Evolutionary conservation across 768 basidiomycete species (phyloP).

Genomic region (Termitomyces sp.): DNA sequence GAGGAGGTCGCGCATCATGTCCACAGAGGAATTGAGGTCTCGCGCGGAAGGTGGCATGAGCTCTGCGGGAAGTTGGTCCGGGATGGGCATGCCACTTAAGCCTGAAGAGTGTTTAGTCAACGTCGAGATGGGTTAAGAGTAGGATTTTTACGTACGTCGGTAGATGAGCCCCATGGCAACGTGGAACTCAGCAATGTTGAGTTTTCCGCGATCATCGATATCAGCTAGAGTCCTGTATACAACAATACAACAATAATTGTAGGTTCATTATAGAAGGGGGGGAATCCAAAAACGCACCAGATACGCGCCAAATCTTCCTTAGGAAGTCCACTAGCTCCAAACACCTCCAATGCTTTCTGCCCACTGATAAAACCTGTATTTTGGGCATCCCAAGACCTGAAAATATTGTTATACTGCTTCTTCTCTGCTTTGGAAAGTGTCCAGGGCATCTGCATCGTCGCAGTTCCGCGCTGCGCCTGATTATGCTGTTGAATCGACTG

Average conservation of each 20-base stretch:
- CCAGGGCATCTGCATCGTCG: constrained; percentile 77
- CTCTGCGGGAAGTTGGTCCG: constrained; percentile 81
- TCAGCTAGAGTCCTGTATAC: constrained; percentile 81
- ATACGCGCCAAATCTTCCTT: constrained; percentile 90
- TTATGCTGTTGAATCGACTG: constrained; percentile 89
- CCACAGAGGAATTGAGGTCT: constrained; percentile 85
- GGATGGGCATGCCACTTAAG: constrained; percentile 88
- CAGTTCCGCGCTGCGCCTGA: constrained; percentile 61
- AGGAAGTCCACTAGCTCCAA: constrained; percentile 86
- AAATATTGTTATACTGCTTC: constrained; percentile 95
- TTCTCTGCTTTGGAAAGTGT: constrained; percentile 83
- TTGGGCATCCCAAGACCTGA: constrained; percentile 90
- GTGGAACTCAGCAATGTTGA: constrained; percentile 95
- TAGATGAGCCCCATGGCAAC: constrained; percentile 99
- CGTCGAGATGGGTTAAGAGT: neutral
- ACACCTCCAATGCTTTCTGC: constrained; percentile 81
- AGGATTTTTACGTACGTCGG: constrained; percentile 58
- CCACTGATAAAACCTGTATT: constrained; percentile 84
- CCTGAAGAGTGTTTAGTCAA: constrained; percentile 34
- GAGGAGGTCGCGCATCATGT: constrained; percentile 83
- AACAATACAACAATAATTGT: neutral
- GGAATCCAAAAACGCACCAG: constrained; percentile 55
- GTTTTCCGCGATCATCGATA: constrained; percentile 88
- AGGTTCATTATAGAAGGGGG: neutral
- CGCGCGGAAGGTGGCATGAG: constrained; percentile 88